These are phyloP conservation scores for Venturia pyrina DNA, from an alignment of 2,329 filamentous ascomycete genomes.

Conservation along the genomic window DNA sequence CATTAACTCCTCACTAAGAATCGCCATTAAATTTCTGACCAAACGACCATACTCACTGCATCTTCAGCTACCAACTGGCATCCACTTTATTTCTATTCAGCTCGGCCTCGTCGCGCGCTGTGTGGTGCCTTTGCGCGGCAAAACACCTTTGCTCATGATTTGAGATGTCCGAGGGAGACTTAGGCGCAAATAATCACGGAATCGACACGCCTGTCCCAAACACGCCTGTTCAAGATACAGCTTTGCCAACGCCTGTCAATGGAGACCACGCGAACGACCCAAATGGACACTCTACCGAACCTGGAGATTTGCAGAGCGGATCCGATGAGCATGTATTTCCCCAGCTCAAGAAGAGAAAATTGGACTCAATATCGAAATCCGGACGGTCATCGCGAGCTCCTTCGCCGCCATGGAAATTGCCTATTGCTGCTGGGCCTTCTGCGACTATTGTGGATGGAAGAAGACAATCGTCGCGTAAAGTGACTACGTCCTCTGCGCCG, in stretches of 20 bases:
- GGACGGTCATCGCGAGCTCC: conserved; percentile 3
- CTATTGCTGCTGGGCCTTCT: conserved; percentile 75
- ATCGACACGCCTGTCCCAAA: neutral
- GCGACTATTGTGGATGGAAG: conserved; percentile 60
- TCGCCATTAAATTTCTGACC: neutral
- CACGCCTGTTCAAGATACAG: neutral
- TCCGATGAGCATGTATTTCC: neutral
- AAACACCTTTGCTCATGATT: conserved; percentile 1
- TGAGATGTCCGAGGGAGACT: neutral
- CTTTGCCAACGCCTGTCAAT: neutral
- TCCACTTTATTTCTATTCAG: neutral
- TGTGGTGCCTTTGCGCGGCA: neutral
- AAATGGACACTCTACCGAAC: neutral
- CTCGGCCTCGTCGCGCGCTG: neutral
- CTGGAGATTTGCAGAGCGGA: neutral
- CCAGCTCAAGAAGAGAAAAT: neutral
- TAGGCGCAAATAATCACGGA: conserved; percentile 3
- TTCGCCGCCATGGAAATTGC: conserved; percentile 91
- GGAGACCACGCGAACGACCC: neutral
- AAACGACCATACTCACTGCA: neutral
- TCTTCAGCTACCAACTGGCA: conserved; percentile 2
- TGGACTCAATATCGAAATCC: neutral
- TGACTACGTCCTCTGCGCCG: conserved; percentile 7
- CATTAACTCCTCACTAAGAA: neutral
- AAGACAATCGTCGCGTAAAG: conserved; percentile 49